Percentiles rank a stretch among this genome's conserved stretches.
These are phyloP conservation scores for Agaricus subrufescens DNA, from an alignment of 768 basidiomycete species.

Conservation along the genomic window DNA sequence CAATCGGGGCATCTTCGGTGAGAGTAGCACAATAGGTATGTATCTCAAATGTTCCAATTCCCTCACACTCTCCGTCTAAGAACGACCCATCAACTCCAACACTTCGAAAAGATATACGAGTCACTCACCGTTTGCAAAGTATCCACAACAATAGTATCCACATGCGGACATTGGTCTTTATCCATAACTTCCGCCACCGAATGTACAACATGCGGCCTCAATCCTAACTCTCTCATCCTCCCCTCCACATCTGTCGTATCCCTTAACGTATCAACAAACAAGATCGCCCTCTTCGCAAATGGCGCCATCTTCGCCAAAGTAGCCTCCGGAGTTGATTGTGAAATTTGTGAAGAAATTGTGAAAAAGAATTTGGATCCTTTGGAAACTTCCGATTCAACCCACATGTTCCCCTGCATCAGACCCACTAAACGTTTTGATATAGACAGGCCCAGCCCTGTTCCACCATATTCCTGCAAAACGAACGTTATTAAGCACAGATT, in stretches of 20 bases:
- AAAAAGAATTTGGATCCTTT: slow-evolving; percentile 97
- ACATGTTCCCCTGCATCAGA: slow-evolving; percentile 98
- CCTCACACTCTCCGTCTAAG: slow-evolving; percentile 81
- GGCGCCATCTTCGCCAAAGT: slow-evolving; percentile 78
- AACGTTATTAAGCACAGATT: slow-evolving; percentile 1
- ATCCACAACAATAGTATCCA: slow-evolving; percentile 96
- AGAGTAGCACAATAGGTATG: slow-evolving; percentile 90
- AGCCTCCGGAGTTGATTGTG: slow-evolving; percentile 66
- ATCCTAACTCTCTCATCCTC: slow-evolving; percentile 72
- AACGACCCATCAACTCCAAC: slow-evolving; percentile 2
- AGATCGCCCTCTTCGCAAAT: slow-evolving; percentile 82
- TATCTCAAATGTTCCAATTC: slow-evolving; percentile 94
- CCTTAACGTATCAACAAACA: slow-evolving; percentile 84
- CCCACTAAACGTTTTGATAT: slow-evolving; percentile 96
- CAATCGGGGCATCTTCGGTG: slow-evolving; percentile 70
- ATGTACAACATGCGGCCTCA: slow-evolving; percentile 73
- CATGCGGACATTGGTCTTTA: slow-evolving; percentile 78
- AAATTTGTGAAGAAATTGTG: slow-evolving; percentile 86
- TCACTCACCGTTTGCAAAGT: slow-evolving; percentile 71
- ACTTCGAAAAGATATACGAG: slow-evolving; percentile 6
- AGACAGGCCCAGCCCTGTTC: slow-evolving; percentile 92
- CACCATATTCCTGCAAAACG: slow-evolving; percentile 80
- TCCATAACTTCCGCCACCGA: slow-evolving; percentile 78
- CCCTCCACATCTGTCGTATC: slow-evolving; percentile 75
- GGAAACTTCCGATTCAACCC: slow-evolving; percentile 94